Percentiles rank a stretch among this genome's conserved stretches.
Evolutionary conservation across 2,329 filamentous ascomycete species (phyloP).

Genomic region (Botrytis tulipae): DNA sequence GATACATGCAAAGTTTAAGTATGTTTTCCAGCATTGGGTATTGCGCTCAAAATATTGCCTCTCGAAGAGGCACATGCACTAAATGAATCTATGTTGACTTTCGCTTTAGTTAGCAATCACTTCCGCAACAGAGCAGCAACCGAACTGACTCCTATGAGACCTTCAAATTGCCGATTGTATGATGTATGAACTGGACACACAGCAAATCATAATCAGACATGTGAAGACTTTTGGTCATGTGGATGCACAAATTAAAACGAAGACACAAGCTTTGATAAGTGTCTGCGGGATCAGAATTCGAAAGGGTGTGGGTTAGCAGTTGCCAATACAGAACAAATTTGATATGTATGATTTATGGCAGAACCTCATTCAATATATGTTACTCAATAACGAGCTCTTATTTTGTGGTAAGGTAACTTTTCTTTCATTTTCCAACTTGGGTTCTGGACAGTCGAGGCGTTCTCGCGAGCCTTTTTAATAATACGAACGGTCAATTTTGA

Average conservation of each 20-base stretch:
- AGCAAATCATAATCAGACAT: not conserved
- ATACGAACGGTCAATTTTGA: too few relatives aligned
- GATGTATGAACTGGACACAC: not conserved
- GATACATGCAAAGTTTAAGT: not conserved
- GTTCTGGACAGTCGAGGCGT: too few relatives aligned
- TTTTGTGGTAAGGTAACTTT: not conserved
- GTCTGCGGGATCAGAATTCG: not conserved
- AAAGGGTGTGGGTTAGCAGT: too few relatives aligned
- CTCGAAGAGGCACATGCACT: not conserved
- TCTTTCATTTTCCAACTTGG: not conserved
- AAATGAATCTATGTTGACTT: not conserved
- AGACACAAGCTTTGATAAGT: not conserved
- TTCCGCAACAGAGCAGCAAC: not conserved
- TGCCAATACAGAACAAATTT: too few relatives aligned
- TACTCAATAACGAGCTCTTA: not conserved
- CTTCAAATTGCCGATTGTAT: not conserved
- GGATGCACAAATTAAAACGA: not conserved
- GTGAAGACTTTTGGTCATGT: not conserved
- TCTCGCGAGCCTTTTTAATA: too few relatives aligned
- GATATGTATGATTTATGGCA: too few relatives aligned
- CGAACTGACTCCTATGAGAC: not conserved
- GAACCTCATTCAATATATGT: too few relatives aligned
- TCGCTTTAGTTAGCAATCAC: not conserved
- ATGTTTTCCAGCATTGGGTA: not conserved
- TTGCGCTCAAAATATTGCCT: not conserved